phyloP scores from a whole-genome alignment of 78 protist genomes.

The Speleostelium caveatum region DNA sequence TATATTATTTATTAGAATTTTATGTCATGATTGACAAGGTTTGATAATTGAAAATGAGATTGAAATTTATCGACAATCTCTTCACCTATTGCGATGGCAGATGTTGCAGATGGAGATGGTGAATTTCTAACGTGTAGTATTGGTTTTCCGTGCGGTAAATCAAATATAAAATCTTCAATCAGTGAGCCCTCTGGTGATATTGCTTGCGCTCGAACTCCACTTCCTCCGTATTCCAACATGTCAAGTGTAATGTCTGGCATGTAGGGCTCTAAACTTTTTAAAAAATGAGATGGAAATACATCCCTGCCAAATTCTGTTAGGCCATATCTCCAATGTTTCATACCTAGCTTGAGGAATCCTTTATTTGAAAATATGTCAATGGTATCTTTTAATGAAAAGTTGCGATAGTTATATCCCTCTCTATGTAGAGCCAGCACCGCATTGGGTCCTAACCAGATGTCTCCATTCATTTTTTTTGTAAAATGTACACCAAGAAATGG shows the following conservation, averaged over 20 bases:
- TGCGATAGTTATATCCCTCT: slow-evolving; percentile 66
- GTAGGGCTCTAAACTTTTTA: slow-evolving; percentile 16
- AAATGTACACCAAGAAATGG: slow-evolving; percentile 85
- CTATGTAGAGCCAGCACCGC: slow-evolving; percentile 79
- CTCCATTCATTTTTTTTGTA: slow-evolving; percentile 72
- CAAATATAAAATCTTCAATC: slow-evolving; percentile 82
- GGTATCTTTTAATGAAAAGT: slow-evolving; percentile 26
- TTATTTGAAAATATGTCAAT: not conserved
- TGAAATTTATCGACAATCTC: slow-evolving; percentile 40
- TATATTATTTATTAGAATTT: too few relatives aligned
- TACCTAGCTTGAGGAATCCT: slow-evolving; percentile 18
- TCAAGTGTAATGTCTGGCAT: slow-evolving; percentile 28
- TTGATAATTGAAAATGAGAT: not conserved
- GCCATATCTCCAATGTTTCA: slow-evolving; percentile 60
- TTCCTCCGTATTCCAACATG: slow-evolving; percentile 35
- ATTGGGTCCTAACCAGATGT: slow-evolving; percentile 82
- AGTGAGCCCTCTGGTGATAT: slow-evolving; percentile 46
- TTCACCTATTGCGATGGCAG: slow-evolving; percentile 82
- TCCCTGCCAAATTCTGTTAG: slow-evolving; percentile 16
- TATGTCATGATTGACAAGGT: too few relatives aligned
- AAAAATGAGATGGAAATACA: not conserved
- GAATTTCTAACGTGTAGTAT: slow-evolving; percentile 80
- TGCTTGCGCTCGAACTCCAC: slow-evolving; percentile 79
- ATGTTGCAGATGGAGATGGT: slow-evolving; percentile 89
- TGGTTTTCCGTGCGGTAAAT: slow-evolving; percentile 1